Base-by-base conservation (phyloP, 2,329 filamentous ascomycete genomes). In the Venturia nashicola region DNA sequence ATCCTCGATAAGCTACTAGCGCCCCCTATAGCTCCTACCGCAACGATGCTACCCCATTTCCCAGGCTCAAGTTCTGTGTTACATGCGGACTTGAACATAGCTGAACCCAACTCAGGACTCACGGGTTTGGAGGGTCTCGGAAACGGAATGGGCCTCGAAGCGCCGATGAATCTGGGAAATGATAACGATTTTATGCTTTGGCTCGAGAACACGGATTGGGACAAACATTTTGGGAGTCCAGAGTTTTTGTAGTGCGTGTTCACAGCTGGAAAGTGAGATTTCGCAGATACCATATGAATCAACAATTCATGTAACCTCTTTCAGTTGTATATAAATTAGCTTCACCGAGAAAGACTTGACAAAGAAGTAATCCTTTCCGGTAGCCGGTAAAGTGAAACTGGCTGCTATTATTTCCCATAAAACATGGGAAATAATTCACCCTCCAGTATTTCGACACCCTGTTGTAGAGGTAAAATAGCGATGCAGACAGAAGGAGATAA, bases 121-220 rank as follows among this genome's bases (percentile, higher is more conserved):
- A 65, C 36, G 39, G 60, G 62, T 12, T 69, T 69, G 32, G 69
- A 34, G 9, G 23, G 16, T 5, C 16, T 54, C 4, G 48, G 23
- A 34, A 34, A 34, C 34, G 48, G 48, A 18, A 34, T 70, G 16
- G 73, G 76, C 61, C 67, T 71, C 27, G 71, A 67, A 14, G 67
- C 75, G 16, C 71, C 72, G 7, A 73, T 74, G 43, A 71, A 74
- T 5, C 70, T 71, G 16, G 73, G 69, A 1, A 76, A 74, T 64
- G 76, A 78, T 66, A 73, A 71, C 7, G 76, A 78, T 43, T 78
- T 79, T 65, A 69, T 77, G 69, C 68, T 72, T 14, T 79, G 76
- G 76, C 70, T 79, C 48, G 76, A 78, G 46, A 73, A 69, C 40
- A 75, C 77, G 46, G 75, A 77, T 32, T 77, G 74, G 74, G 74